A percentile compares a stretch with the other conserved stretches of the same genome.
phyloP scores from a whole-genome alignment of 768 basidiomycete genomes.

The Lactarius vividus region DNA sequence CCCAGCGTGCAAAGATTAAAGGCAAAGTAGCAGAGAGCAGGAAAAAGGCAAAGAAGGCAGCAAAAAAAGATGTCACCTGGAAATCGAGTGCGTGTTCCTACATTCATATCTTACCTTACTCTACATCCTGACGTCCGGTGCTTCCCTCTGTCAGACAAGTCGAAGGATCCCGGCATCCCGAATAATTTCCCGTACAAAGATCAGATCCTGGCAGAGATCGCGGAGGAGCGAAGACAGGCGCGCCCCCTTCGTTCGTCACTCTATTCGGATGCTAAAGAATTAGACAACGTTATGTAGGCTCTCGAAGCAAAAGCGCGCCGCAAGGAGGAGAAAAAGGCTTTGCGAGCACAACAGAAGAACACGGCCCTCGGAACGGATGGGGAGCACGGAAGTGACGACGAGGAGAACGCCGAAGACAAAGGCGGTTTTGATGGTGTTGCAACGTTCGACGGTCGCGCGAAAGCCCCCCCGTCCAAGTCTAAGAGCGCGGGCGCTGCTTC shows the following conservation, averaged over 20 bases:
- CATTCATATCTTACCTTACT: conserved; percentile 18
- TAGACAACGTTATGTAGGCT: conserved; percentile 42
- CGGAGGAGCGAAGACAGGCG: conserved; percentile 75
- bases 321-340: conserved; percentile 62
- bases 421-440: conserved; percentile 48
- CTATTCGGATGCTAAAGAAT: not conserved
- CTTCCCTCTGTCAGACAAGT: conserved; percentile 49
- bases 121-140: not conserved
- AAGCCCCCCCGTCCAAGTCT: conserved; percentile 10
- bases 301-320: conserved; percentile 72
- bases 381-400: conserved; percentile 28
- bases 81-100: conserved; percentile 70
- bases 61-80: conserved; percentile 81
- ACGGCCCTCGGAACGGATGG: conserved; percentile 21
- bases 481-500: conserved; percentile 31
- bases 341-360: conserved; percentile 31
- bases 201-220: conserved; percentile 87
- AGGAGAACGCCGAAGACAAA: conserved; percentile 32
- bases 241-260: conserved; percentile 29
- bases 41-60: conserved; percentile 71
- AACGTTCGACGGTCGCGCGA: conserved; percentile 28
- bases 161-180: conserved; percentile 91
- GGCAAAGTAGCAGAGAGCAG: conserved; percentile 73
- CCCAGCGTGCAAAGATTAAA: conserved; percentile 68
- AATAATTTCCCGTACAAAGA: conserved; percentile 94